These are phyloP conservation scores for Claviceps sp. DNA, from an alignment of 2,329 filamentous ascomycete species.

Conservation along the genomic window DNA sequence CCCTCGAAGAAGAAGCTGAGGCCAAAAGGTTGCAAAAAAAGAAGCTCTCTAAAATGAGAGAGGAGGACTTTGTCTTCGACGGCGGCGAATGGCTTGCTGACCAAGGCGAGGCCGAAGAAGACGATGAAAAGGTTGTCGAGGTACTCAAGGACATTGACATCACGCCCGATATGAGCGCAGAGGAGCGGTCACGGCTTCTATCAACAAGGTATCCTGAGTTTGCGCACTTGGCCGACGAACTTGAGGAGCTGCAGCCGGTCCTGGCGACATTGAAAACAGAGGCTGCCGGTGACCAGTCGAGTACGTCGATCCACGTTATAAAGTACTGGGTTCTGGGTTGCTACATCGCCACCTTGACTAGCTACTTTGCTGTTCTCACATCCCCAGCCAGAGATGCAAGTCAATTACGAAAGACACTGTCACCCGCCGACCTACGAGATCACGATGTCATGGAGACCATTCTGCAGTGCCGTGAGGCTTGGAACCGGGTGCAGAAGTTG, in stretches of 20 bases:
- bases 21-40: conserved; percentile 81
- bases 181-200: conserved; percentile 64
- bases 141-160: conserved; percentile 75
- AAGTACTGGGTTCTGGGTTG: conserved; percentile 73
- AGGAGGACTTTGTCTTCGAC: conserved; percentile 88
- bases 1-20: conserved; percentile 83
- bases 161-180: conserved; percentile 60
- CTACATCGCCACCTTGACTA: conserved; percentile 73
- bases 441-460: conserved; percentile 85
- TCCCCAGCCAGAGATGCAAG: conserved; percentile 54
- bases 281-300: conserved; percentile 34
- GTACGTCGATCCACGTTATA: conserved; percentile 45
- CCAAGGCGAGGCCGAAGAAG: conserved; percentile 35
- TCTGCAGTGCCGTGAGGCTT: conserved; percentile 65
- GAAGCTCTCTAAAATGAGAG: conserved; percentile 76
- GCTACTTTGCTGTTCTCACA: conserved; percentile 91
- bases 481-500: conserved; percentile 61
- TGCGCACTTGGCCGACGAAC: conserved; percentile 70
- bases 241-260: conserved; percentile 55
- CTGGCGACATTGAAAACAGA: conserved; percentile 45
- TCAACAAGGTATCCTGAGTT: conserved; percentile 84
- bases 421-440: conserved; percentile 69
- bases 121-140: conserved; percentile 60
- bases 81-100: conserved; percentile 69
- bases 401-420: conserved; percentile 43